Conservation (phyloP, 139 green algal genomes). For the Tetraselmis striata region DNA sequence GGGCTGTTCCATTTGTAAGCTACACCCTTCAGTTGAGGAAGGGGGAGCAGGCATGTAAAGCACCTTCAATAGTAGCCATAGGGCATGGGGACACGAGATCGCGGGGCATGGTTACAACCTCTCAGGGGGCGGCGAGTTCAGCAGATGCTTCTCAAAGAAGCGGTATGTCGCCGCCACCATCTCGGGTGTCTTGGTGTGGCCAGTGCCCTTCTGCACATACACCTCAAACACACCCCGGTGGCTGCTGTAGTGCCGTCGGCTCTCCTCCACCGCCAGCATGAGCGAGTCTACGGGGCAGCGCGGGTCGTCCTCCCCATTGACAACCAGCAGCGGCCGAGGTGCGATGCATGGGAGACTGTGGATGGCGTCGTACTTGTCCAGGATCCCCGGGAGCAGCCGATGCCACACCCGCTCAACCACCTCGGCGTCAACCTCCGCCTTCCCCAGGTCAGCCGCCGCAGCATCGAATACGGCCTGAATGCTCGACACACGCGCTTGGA, state of each 20-base stretch:
- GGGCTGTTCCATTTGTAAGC: too few species aligned
- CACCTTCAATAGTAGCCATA: too few species aligned
- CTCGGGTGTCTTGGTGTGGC: not conserved
- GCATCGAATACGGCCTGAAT: conserved; percentile 44
- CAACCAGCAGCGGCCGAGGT: conserved; percentile 46
- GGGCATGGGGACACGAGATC: too few species aligned
- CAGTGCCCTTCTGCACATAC: not conserved
- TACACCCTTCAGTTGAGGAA: too few species aligned
- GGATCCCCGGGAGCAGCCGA: conserved; percentile 30
- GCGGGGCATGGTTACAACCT: too few species aligned
- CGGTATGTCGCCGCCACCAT: not conserved
- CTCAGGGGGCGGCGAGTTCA: too few species aligned
- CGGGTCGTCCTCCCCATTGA: conserved; percentile 42
- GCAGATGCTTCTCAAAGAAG: not conserved
- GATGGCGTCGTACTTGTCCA: conserved; percentile 38
- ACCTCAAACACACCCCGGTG: not conserved
- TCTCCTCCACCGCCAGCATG: not conserved
- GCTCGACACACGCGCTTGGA: conserved; percentile 37
- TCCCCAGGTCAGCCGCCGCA: conserved; percentile 25
- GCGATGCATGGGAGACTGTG: conserved; percentile 39
- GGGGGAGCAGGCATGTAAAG: too few species aligned
- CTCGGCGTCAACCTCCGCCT: conserved; percentile 14
- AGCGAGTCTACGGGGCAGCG: conserved; percentile 27
- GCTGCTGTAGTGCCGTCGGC: not conserved
- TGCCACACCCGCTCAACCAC: conserved; percentile 31